phyloP scores from a whole-genome alignment of 2,329 filamentous ascomycete genomes.

The Calycina herbarum region DNA sequence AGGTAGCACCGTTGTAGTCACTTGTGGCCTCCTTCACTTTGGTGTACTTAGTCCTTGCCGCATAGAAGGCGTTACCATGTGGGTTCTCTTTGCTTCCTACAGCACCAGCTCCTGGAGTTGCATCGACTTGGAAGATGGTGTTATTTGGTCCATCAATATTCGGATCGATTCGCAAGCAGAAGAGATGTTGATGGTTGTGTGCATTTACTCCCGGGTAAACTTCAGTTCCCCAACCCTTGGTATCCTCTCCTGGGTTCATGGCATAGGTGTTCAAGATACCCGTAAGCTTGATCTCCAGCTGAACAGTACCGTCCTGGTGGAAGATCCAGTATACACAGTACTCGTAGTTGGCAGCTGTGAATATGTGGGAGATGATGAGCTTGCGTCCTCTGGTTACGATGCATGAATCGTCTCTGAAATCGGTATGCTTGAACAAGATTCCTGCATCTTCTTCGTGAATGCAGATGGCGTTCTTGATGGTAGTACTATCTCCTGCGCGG shows the following conservation, averaged over 20 bases:
- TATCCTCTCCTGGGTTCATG: constrained; percentile 77
- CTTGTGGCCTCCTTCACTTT: constrained; percentile 69
- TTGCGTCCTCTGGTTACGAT: constrained; percentile 86
- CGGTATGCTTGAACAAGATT: constrained; percentile 91
- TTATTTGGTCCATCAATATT: constrained; percentile 86
- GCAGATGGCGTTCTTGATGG: constrained; percentile 91
- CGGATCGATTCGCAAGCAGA: constrained; percentile 84
- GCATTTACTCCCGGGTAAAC: constrained; percentile 90
- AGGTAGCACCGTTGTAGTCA: constrained; percentile 78
- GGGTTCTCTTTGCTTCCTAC: constrained; percentile 80
- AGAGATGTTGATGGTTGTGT: constrained; percentile 94
- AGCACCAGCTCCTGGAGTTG: constrained; percentile 66
- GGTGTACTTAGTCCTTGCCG: constrained; percentile 76
- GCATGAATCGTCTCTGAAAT: constrained; percentile 86
- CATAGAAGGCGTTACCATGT: constrained; percentile 89
- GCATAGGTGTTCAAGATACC: constrained; percentile 91
- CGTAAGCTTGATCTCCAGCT: constrained; percentile 88
- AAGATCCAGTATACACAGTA: constrained; percentile 89
- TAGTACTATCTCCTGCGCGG: constrained; percentile 69
- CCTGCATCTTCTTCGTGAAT: constrained; percentile 93
- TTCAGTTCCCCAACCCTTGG: constrained; percentile 84
- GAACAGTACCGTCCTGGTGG: constrained; percentile 88
- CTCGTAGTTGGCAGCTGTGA: constrained; percentile 95
- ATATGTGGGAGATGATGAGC: constrained; percentile 85
- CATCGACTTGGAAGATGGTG: constrained; percentile 82